phyloP scores from a whole-genome alignment of 192 early-diverging fungal species.

The Anaeromyces robustus region DNA sequence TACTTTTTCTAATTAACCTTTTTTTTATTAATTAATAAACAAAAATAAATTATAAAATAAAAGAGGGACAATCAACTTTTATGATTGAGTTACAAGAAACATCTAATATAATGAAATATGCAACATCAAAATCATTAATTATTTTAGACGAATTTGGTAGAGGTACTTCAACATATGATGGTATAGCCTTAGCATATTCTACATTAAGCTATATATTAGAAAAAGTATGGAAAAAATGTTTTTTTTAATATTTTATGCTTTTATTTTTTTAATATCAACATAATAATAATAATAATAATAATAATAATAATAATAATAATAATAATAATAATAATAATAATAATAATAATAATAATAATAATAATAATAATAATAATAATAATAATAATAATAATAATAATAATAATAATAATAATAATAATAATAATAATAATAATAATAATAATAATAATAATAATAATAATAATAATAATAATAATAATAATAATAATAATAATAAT shows the following conservation, averaged over 20 bases:
- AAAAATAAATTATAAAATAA: not conserved
- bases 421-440: not conserved
- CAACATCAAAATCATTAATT: constrained; percentile 39
- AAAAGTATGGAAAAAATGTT: constrained; percentile 14
- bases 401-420: constrained; percentile 4
- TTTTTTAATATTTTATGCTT: constrained; percentile 10
- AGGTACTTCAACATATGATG: constrained; percentile 62
- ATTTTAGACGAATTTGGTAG: constrained; percentile 72
- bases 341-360: not conserved
- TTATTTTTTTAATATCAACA: too few species aligned
- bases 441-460: not conserved
- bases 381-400: constrained; percentile 6
- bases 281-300: not conserved
- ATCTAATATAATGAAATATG: constrained; percentile 47
- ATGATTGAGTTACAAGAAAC: constrained; percentile 31
- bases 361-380: not conserved
- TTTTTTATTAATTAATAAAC: too few species aligned
- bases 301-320: not conserved
- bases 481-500: not conserved
- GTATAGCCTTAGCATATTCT: constrained; percentile 50
- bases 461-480: constrained; percentile 11
- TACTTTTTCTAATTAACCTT: too few species aligned
- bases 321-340: constrained; percentile 13
- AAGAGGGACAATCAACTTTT: constrained; percentile 6
- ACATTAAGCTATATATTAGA: constrained; percentile 37